Evolutionary conservation across 169 alveolate species (phyloP), one percentile per base, ranked within the genome.

Genomic region (Plasmodium malariae): DNA sequence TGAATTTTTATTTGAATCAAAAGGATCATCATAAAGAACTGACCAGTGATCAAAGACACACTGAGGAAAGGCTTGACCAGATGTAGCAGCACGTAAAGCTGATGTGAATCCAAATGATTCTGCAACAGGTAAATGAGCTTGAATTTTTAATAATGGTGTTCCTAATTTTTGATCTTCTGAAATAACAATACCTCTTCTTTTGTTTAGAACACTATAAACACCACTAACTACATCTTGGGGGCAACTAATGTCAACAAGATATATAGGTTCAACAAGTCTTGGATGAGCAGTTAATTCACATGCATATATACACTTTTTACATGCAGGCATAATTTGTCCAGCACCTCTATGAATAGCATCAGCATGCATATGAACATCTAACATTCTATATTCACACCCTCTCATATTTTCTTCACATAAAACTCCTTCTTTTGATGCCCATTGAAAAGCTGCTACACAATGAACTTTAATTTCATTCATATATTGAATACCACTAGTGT

Each of bases 281-380:
- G 99, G 99, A 72, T 94, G 88, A 17, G 99, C 99, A 34, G 99
- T 98, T 92, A 99, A 93, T 91, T 97, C 98, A 73, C 99, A 95
- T 12, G 99, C 99, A 94, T 97, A 98, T 94, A 96, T 95, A 86
- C 97, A 98, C 83, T 99, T 97, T 89, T 99, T 97, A 91, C 99
- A 96, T 14, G 99, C 96, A 73, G 99, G 99, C 97, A 98, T 96
- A 93, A 99, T 97, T 96, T 99, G 99, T 7, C 99, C 99, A 17
- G 99, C 99, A 59, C 99, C 99, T 96, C 99, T 97, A 96, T 99
- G 99, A 88, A 98, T 98, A 19, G 99, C 99, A 90, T 99, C 99
- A 36, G 99, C 98, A 96, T 99, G 99, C 96, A 99, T 94, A 68
- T 98, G 97, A 55, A 98, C 99, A 92, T 99, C 99, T 86, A 96